Conservation (phyloP, 2,329 filamentous ascomycete species). For the Lasiodiplodia sp. region DNA sequence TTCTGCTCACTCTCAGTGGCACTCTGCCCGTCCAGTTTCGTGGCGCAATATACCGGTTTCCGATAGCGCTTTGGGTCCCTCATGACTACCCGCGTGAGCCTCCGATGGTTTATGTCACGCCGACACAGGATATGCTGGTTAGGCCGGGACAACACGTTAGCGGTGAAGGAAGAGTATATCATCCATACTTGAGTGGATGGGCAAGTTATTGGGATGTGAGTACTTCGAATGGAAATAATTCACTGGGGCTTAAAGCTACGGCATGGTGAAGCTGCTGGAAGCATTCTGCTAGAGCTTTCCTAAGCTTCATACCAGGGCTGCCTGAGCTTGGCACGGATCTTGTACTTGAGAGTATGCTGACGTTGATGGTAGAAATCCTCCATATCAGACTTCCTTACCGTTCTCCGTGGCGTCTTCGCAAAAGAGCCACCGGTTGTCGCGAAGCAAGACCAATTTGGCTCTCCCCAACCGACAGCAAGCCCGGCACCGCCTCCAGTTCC, state of each 20-base stretch:
- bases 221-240: slow-evolving; percentile 35
- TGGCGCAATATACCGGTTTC: slow-evolving; percentile 88
- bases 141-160: slow-evolving; percentile 94
- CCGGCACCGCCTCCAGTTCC: slow-evolving; percentile 67
- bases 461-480: slow-evolving; percentile 40
- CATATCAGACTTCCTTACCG: slow-evolving; percentile 80
- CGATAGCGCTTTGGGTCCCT: slow-evolving; percentile 90
- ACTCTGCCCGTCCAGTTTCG: slow-evolving; percentile 92
- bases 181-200: slow-evolving; percentile 94
- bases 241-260: too few species aligned
- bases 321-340: background rate
- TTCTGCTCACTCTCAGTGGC: slow-evolving; percentile 85
- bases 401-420: slow-evolving; percentile 86
- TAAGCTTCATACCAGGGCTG: background rate
- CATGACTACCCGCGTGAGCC: slow-evolving; percentile 87
- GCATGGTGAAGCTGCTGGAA: too few species aligned
- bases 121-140: slow-evolving; percentile 86
- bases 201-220: slow-evolving; percentile 86
- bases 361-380: slow-evolving; percentile 73
- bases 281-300: background rate
- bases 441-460: slow-evolving; percentile 54
- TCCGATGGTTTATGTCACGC: slow-evolving; percentile 87
- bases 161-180: slow-evolving; percentile 90
- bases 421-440: slow-evolving; percentile 93
- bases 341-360: background rate